phyloP scores from a whole-genome alignment of 2,329 filamentous ascomycete genomes.

The Colletotrichum lini region DNA sequence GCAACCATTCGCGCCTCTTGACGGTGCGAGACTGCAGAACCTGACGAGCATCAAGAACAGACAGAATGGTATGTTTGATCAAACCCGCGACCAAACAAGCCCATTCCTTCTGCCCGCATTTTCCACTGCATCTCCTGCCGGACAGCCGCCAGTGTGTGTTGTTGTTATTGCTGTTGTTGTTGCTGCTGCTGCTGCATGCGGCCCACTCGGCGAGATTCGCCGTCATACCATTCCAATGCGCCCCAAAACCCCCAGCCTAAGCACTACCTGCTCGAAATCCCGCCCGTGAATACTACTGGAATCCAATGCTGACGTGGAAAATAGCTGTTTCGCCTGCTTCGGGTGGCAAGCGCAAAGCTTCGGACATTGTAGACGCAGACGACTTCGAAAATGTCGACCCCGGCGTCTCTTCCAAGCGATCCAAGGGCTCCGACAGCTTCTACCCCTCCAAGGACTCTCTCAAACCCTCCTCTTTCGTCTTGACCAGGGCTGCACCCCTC shows the following conservation, averaged over 20 bases:
- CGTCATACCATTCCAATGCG: constrained; percentile 9
- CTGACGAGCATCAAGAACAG: constrained; percentile 84
- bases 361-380: constrained; percentile 63
- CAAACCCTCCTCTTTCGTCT: constrained; percentile 64
- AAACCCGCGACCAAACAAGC: constrained; percentile 20
- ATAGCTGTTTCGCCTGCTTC: constrained; percentile 60
- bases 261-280: background rate
- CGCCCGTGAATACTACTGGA: background rate
- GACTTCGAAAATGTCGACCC: constrained; percentile 76
- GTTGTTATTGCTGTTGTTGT: too few relatives aligned
- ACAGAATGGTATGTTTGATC: constrained; percentile 74
- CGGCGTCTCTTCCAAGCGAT: constrained; percentile 69
- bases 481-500: constrained; percentile 59
- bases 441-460: constrained; percentile 60
- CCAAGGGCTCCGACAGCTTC: constrained; percentile 63
- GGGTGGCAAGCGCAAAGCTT: constrained; percentile 71
- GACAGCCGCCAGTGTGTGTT: constrained; percentile 2
- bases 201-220: background rate
- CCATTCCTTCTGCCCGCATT: background rate
- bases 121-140: background rate
- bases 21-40: constrained; percentile 77
- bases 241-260: constrained; percentile 24
- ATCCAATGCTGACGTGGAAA: background rate
- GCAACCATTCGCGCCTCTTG: constrained; percentile 83
- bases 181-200: background rate